Evolutionary conservation across 768 basidiomycete genomes (phyloP).

Genomic region (Neoboletus subvelutipes): DNA sequence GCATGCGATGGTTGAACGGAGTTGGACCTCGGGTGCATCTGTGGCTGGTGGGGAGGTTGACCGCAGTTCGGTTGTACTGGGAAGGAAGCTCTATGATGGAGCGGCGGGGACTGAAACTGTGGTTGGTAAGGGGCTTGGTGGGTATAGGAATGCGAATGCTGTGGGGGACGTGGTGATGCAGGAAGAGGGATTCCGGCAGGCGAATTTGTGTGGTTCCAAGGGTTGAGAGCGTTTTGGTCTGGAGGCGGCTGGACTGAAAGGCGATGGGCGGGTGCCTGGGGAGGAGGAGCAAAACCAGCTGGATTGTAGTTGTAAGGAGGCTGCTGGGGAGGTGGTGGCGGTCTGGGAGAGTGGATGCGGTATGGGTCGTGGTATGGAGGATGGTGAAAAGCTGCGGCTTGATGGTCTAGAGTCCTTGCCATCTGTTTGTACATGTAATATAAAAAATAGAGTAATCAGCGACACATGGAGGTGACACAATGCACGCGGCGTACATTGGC

Average conservation of each 20-base stretch:
- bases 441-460: conserved; percentile 19
- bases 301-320: conserved; percentile 18
- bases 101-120: conserved; percentile 20
- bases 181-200: conserved; percentile 23
- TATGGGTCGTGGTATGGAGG: conserved; percentile 23
- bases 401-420: conserved; percentile 60
- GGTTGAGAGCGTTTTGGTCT: conserved; percentile 27
- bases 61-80: conserved; percentile 20
- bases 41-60: conserved; percentile 26
- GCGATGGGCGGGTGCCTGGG: conserved; percentile 13
- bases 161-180: conserved; percentile 22
- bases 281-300: conserved; percentile 9
- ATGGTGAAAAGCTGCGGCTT: conserved; percentile 30
- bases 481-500: conserved; percentile 52
- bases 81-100: conserved; percentile 25
- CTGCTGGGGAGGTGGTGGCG: conserved; percentile 22
- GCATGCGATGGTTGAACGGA: conserved; percentile 16
- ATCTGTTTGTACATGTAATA: conserved; percentile 48
- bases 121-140: conserved; percentile 23
- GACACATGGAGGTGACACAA: conserved; percentile 10
- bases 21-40: conserved; percentile 20
- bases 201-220: conserved; percentile 4
- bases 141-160: conserved; percentile 12
- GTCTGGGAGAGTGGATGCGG: conserved; percentile 26
- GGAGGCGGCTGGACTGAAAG: conserved; percentile 24